These are phyloP conservation scores for Starmerella kuoi DNA, from an alignment of 805 yeast genomes.

Conservation along the genomic window DNA sequence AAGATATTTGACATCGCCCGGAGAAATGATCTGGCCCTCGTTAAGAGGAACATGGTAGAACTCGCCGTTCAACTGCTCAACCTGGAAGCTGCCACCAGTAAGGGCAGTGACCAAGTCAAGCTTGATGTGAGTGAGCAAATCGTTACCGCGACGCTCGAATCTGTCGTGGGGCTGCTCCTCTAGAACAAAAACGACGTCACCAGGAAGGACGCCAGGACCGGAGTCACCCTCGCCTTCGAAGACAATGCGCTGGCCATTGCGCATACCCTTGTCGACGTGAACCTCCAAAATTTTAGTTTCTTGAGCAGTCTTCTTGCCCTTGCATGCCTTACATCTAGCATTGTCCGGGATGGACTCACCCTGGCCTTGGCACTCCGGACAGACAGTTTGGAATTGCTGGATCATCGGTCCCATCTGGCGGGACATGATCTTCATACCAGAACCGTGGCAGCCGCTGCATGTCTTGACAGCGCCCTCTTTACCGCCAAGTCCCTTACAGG, in stretches of 20 bases:
- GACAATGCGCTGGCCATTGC: conserved; percentile 77
- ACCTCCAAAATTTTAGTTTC: conserved; percentile 93
- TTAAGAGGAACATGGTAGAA: conserved; percentile 68
- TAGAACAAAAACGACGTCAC: conserved; percentile 87
- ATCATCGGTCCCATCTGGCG: conserved; percentile 99
- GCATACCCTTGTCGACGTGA: conserved; percentile 94
- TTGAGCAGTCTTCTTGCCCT: conserved; percentile 72
- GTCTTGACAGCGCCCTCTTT: conserved; percentile 77
- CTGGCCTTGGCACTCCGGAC: conserved; percentile 84
- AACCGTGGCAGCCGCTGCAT: conserved; percentile 81
- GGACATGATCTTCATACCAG: conserved; percentile 80
- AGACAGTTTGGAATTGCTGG: conserved; percentile 90
- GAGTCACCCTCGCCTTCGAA: conserved; percentile 97
- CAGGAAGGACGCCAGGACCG: conserved; percentile 87
- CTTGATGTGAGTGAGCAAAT: conserved; percentile 72
- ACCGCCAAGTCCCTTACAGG: conserved; percentile 95
- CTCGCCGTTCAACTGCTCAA: conserved; percentile 87
- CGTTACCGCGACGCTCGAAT: conserved; percentile 82
- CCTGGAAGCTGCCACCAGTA: conserved; percentile 85
- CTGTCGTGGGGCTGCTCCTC: conserved; percentile 77
- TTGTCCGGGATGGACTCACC: conserved; percentile 80
- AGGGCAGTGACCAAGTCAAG: conserved; percentile 86
- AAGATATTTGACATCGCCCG: conserved; percentile 68
- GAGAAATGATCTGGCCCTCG: conserved; percentile 88
- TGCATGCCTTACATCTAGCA: conserved; percentile 78